Evolutionary conservation across 345 rosid genomes (phyloP).

Genomic region (Noccaea bulbosa): DNA sequence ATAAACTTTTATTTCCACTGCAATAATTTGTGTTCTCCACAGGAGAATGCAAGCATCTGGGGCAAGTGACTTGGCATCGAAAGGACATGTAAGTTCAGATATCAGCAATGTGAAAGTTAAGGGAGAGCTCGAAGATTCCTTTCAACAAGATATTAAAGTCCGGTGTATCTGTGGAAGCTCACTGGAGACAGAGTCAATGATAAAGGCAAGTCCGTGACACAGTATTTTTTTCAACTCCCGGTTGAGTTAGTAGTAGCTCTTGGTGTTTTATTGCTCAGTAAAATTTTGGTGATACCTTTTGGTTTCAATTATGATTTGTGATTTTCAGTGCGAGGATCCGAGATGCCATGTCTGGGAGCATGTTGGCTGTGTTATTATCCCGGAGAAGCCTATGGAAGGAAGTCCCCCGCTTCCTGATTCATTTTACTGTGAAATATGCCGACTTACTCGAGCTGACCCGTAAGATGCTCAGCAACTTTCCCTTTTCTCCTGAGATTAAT

Average conservation of each 20-base stretch:
- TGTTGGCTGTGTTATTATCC: slow-evolving; percentile 71
- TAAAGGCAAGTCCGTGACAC: slow-evolving; percentile 52
- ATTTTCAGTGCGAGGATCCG: slow-evolving; percentile 77
- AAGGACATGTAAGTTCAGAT: slow-evolving; percentile 67
- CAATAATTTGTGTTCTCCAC: slow-evolving; percentile 34
- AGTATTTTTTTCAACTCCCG: background rate
- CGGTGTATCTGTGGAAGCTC: slow-evolving; percentile 90
- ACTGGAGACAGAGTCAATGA: slow-evolving; percentile 70
- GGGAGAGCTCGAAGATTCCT: slow-evolving; percentile 62
- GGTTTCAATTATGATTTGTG: background rate
- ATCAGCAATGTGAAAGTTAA: slow-evolving; percentile 61
- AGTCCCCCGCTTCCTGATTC: slow-evolving; percentile 62
- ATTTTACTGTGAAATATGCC: slow-evolving; percentile 87
- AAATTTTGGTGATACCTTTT: slow-evolving; percentile 5
- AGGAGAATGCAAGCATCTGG: slow-evolving; percentile 93
- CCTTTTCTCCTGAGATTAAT: background rate
- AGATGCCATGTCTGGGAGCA: slow-evolving; percentile 88
- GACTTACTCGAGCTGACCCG: slow-evolving; percentile 97
- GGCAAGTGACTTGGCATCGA: slow-evolving; percentile 75
- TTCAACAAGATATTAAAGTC: slow-evolving; percentile 61
- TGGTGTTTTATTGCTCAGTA: slow-evolving; percentile 18
- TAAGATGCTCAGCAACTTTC: slow-evolving; percentile 46
- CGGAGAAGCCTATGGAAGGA: slow-evolving; percentile 73
- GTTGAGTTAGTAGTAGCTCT: slow-evolving; percentile 9
- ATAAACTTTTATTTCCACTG: slow-evolving; percentile 11